A percentile compares a stretch with the other conserved stretches of the same genome.
Conservation (phyloP, 805 yeast genomes). For the Candida ulmi region DNA sequence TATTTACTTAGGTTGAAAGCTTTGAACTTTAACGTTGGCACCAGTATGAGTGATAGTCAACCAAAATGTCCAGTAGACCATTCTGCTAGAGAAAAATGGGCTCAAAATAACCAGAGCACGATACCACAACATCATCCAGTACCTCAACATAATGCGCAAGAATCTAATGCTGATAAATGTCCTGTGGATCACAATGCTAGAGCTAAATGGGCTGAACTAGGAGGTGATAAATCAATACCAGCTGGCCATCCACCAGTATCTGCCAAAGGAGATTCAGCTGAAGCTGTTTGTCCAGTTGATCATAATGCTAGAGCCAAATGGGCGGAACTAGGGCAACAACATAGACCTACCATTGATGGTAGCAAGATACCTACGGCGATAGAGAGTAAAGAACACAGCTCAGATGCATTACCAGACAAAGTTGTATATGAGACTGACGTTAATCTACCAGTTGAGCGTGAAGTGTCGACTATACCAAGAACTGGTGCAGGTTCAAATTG, state of each 20-base stretch:
- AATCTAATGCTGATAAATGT: constrained; percentile 35
- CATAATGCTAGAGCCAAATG: constrained; percentile 53
- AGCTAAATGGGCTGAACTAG: constrained; percentile 47
- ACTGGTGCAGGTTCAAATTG: constrained; percentile 67
- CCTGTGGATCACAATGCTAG: constrained; percentile 68
- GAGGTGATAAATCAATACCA: constrained; percentile 14
- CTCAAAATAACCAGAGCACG: constrained; percentile 1
- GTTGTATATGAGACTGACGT: constrained; percentile 31
- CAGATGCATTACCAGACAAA: constrained; percentile 33
- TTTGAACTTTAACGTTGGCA: no score
- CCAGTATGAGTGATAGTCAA: constrained; percentile 1
- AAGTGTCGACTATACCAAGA: constrained; percentile 77
- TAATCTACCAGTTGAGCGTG: constrained; percentile 65
- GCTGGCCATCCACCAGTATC: background rate
- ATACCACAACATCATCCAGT: constrained; percentile 17
- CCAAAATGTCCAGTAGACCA: constrained; percentile 50
- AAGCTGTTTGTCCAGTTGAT: constrained; percentile 60
- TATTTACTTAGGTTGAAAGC: no score
- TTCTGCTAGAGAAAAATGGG: constrained; percentile 19
- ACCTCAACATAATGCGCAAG: constrained; percentile 3
- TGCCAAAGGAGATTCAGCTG: background rate
- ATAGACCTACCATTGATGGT: constrained; percentile 17
- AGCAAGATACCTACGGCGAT: constrained; percentile 12
- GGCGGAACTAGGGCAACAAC: constrained; percentile 33
- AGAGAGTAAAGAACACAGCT: constrained; percentile 34